These are phyloP conservation scores for Pseudonitzschia delicatissima DNA, from an alignment of 108 stramenopile genomes.

Conservation along the genomic window DNA sequence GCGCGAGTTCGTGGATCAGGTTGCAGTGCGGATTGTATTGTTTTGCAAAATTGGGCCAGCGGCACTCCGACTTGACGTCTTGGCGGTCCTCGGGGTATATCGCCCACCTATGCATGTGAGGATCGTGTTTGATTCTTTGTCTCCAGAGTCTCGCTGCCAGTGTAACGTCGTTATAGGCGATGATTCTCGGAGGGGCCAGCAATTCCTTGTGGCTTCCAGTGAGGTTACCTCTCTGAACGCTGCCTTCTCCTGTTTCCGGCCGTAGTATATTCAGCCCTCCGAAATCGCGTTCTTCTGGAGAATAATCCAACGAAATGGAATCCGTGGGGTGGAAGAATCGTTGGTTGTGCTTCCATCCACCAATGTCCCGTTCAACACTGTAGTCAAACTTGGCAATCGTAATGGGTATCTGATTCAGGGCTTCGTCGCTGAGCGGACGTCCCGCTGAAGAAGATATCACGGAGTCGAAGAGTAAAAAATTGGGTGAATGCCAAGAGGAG, in stretches of 20 bases:
- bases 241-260: background rate
- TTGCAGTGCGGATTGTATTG: slow-evolving; percentile 57
- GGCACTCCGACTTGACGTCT: slow-evolving; percentile 8
- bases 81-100: slow-evolving; percentile 11
- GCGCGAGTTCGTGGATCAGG: slow-evolving; percentile 50
- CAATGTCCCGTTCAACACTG: slow-evolving; percentile 10
- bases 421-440: slow-evolving; percentile 19
- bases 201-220: background rate
- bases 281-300: background rate
- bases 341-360: slow-evolving; percentile 20
- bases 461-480: background rate
- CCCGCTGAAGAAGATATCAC: background rate
- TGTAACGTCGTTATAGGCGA: slow-evolving; percentile 6
- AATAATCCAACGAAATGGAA: background rate
- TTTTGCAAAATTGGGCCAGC: slow-evolving; percentile 8
- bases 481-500: background rate
- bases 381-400: slow-evolving; percentile 12
- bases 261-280: background rate
- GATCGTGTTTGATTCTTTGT: background rate
- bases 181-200: slow-evolving; percentile 3
- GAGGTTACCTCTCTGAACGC: background rate
- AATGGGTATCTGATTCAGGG: slow-evolving; percentile 12
- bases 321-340: slow-evolving; percentile 19
- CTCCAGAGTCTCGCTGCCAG: slow-evolving; percentile 10
- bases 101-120: background rate